Conservation (phyloP, 495 filamentous ascomycete species). For the Cenococcum geophilum region DNA sequence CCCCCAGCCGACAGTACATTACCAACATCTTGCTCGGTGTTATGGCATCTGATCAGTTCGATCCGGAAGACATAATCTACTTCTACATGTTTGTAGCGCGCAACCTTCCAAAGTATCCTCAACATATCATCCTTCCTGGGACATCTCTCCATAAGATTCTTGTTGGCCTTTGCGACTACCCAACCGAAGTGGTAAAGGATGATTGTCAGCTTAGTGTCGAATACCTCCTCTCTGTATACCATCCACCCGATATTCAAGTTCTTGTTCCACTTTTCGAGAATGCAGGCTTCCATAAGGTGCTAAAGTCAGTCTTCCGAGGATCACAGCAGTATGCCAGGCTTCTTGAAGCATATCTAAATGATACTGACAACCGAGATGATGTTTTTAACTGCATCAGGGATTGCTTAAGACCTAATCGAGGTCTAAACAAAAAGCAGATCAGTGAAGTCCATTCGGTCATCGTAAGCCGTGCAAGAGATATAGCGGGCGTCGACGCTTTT, state of each 20-base stretch:
- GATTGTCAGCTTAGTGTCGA: constrained; percentile 95
- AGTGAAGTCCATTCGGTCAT: constrained; percentile 70
- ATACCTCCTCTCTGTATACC: constrained; percentile 88
- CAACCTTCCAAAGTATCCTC: constrained; percentile 92
- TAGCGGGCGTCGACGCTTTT: constrained; percentile 63
- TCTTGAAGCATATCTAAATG: constrained; percentile 77
- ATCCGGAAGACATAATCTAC: constrained; percentile 79
- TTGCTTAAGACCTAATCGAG: constrained; percentile 67
- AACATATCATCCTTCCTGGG: constrained; percentile 86
- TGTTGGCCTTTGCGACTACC: constrained; percentile 75
- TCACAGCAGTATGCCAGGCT: constrained; percentile 77
- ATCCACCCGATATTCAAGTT: constrained; percentile 70
- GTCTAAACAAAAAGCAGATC: constrained; percentile 64
- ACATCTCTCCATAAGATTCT: constrained; percentile 76
- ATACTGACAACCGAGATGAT: constrained; percentile 62
- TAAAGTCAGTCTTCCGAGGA: constrained; percentile 78
- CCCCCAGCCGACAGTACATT: constrained; percentile 84
- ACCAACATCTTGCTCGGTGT: constrained; percentile 84
- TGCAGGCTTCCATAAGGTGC: constrained; percentile 85
- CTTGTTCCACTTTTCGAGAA: constrained; percentile 71
- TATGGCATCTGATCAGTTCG: constrained; percentile 68
- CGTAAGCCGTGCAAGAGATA: constrained; percentile 56
- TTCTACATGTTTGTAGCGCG: constrained; percentile 97
- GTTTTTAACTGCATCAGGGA: constrained; percentile 77
- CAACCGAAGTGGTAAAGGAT: constrained; percentile 72